A percentile compares a stretch with the other conserved stretches of the same genome.
These are phyloP conservation scores for Penicillium alfredii DNA, from an alignment of 495 filamentous ascomycete genomes.

Conservation along the genomic window DNA sequence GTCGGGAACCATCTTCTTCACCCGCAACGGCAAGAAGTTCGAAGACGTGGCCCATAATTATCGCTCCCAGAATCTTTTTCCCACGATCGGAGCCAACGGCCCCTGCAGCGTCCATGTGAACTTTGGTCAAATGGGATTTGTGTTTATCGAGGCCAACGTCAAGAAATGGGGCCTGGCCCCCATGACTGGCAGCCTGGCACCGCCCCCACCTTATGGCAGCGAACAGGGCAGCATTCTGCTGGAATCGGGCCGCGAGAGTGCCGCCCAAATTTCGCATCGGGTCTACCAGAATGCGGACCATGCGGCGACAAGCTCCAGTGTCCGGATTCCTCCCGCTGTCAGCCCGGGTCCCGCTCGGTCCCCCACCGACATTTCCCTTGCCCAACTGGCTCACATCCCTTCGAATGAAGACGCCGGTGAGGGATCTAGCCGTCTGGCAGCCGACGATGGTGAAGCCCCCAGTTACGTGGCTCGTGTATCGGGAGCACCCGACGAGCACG, in stretches of 20 bases:
- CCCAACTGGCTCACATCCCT: constrained; percentile 63
- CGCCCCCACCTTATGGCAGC: constrained; percentile 91
- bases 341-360: constrained; percentile 87
- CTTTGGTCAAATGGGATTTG: constrained; percentile 94
- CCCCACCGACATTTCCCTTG: constrained; percentile 95
- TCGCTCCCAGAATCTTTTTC: constrained; percentile 94
- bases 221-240: constrained; percentile 94
- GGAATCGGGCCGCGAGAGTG: constrained; percentile 70
- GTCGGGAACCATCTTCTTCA: constrained; percentile 95
- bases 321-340: constrained; percentile 61
- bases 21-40: constrained; percentile 92
- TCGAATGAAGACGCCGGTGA: constrained; percentile 74
- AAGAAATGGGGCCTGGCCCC: constrained; percentile 99
- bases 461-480: neutral
- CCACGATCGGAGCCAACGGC: constrained; percentile 88
- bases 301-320: constrained; percentile 43
- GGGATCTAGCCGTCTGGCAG: constrained; percentile 54
- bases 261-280: constrained; percentile 50
- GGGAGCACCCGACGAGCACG: constrained; percentile 13
- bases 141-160: constrained; percentile 98
- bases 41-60: constrained; percentile 92
- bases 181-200: constrained; percentile 90
- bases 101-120: constrained; percentile 92
- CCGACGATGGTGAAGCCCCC: constrained; percentile 19
- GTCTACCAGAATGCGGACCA: constrained; percentile 46